A percentile compares a stretch with the other conserved stretches of the same genome.
phyloP scores from a whole-genome alignment of 805 yeast genomes.

The Pichia kluyveri region DNA sequence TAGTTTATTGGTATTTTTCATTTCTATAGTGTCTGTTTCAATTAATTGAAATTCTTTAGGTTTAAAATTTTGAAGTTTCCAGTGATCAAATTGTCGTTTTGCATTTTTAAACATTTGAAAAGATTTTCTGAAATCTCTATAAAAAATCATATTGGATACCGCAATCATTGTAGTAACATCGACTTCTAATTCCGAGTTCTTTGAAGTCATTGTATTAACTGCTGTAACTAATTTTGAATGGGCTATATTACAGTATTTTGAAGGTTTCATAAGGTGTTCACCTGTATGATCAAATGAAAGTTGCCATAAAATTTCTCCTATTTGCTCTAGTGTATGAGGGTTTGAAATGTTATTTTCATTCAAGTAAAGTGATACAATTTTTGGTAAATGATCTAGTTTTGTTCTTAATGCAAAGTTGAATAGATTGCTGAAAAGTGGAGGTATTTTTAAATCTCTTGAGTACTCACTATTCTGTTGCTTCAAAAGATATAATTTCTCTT shows the following conservation, averaged over 20 bases:
- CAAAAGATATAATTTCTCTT: constrained; percentile 19
- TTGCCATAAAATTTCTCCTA: constrained; percentile 24
- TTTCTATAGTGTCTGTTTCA: constrained; percentile 4
- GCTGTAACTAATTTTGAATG: constrained; percentile 19
- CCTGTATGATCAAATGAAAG: constrained; percentile 23
- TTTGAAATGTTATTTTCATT: constrained; percentile 9
- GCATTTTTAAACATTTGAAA: constrained; percentile 20
- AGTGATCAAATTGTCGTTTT: constrained; percentile 22
- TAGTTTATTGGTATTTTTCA: not conserved
- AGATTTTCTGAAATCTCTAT: constrained; percentile 16
- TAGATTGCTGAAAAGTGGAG: constrained; percentile 22
- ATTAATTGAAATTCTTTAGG: constrained; percentile 22
- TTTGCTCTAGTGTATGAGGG: constrained; percentile 13
- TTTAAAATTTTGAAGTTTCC: constrained; percentile 25
- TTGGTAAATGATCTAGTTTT: constrained; percentile 14
- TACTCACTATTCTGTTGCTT: constrained; percentile 12
- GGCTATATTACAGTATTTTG: constrained; percentile 15
- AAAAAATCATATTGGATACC: constrained; percentile 21
- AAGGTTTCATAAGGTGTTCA: constrained; percentile 16
- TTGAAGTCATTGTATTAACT: constrained; percentile 14
- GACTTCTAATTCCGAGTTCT: constrained; percentile 11
- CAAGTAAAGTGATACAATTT: constrained; percentile 14
- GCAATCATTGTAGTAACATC: constrained; percentile 23
- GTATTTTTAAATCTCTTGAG: constrained; percentile 15
- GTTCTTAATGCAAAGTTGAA: constrained; percentile 19